Base-by-base conservation (phyloP, 345 rosid species). In the Pistacia integerrima region DNA sequence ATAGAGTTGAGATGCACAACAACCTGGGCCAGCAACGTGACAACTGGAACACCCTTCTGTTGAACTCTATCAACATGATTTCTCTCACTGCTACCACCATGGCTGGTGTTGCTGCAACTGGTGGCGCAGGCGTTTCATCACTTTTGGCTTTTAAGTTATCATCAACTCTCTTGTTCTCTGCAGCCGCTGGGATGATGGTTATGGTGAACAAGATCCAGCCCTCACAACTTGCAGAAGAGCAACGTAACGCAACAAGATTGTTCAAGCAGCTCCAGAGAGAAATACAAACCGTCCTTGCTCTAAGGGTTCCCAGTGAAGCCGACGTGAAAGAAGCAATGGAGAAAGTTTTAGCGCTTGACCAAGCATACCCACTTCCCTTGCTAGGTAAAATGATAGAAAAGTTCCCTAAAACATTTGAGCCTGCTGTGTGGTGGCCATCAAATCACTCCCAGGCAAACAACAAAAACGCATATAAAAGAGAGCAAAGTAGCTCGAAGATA, bases 61-160 rank as follows among this genome's bases (percentile, higher is more conserved):
- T 92, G 57, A 90, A 82, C 41, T 92, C 97, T 44, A 84, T 90
- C 71, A 92, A 90, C 81, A 85, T 86, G 88, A 90, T 90, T 63
- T 86, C 91, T 56, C 88, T 92, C 20, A 76, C 92, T 0, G 97
- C 91, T 6, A 79, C 87, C 11, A 81, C 89, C 25, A 88, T 88
- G 88, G 85, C 86, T 2, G 96, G 91, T 8, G 64, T 89, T 25
- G 87, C 92, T 0, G 80, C 87, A 0, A 67, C 76, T 16, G 74
- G 77, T 16, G 71, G 35, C 3, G 80, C 67, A 0, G 84, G 57
- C 11, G 86, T 74, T 66, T 76, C 88, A n/a, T 22, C 22, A 6
- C 44, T 38, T 38, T 6, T 38, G 44, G 44, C 44, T 3, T 38
- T 38, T 68, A 89, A 88, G 76, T 28, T 88, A 11, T 86, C 91